Evolutionary conservation across 169 alveolate species (phyloP), one percentile per base, ranked within the genome.

Genomic region (Eimeria necatrix): DNA sequence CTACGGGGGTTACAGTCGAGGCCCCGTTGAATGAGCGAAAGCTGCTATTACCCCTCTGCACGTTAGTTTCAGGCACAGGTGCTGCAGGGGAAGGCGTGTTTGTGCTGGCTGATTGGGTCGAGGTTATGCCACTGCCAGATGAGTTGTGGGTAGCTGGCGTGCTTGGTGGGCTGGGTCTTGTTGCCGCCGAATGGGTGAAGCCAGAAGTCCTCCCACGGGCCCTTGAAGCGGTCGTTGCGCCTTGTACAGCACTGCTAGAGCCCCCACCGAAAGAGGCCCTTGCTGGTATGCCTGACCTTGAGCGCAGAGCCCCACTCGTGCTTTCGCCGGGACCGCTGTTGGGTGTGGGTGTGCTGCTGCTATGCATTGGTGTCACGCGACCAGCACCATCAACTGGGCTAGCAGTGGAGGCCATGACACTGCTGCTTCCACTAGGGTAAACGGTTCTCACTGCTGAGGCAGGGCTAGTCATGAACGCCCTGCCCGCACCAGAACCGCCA

Each of bases 1-100:
- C 32, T 20, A 84, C 59, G 10, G 91, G 91, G 46, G 76, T 24
- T 12, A 53, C 32, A 3, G 24, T 56, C 9, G 91, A 5, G 8
- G 60, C 91, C 41, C 91, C 91, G 14, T 76, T 76, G 26, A 53
- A 84, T 3, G 91, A 64, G 46, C 91, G 91, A 76, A 84, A 84
- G n/a, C 91, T 84, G 91, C 91, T 84, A 78, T 53, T 84, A 7
- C 91, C 91, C 24, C 91, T 53, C 14, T 49, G 59, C 56, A 53
- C 49, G 56, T 60, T 84, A 22, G 91, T 48, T 24, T 84, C 91
- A 59, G 71, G 61, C 16, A 68, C 49, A 4, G 78, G 18, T 18
- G 71, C 24, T 26, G 26, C 64, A 10, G 68, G 49, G 0, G n/a
- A 20, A 16, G 53, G 46, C 53, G 48, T 3, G 41, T 20, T 14